Evolutionary conservation across 768 basidiomycete species (phyloP), one percentile per base, ranked within the genome.

Genomic region (Solioccasus polychromus): DNA sequence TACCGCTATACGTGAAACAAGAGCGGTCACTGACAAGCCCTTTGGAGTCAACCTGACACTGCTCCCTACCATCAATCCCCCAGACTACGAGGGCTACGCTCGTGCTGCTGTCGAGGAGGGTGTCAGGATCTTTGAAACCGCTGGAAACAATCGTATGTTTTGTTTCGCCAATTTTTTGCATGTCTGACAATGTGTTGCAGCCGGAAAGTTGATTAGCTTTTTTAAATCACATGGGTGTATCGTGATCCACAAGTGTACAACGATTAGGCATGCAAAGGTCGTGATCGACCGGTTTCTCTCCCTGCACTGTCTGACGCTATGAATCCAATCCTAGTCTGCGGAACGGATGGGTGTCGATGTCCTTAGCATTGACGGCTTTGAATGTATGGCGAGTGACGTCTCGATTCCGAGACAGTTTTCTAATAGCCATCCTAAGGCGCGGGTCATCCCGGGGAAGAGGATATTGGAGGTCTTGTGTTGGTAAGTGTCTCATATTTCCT

Each of bases 371-470:
- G 92, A 94, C 47, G 91, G 92, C 0, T 88, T 94, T 50, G 92
- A 94, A 74, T 94, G 91, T 88, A 48, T 34, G 78, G 44, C 44
- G 18, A 44, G 41, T 22, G 23, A 50, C 6, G 22, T 25, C 20
- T 20, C 29, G 29, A 42, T 31, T 40, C 22, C 20, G 10, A 39
- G 5, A 17, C 11, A 30, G 39, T 43, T 42, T 34, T 39, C 41
- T 50, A 51, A 56, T 49, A 46, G 32, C 14, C 4, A 18, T 38
- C 2, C 11, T n/a, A 58, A 92, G 89, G 90, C 60, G 93, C 92
- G 24, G 93, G 93, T 20, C 91, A 93, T 65, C 92, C 92, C 15
- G 94, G 94, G 50, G 94, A 96, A 60, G 89, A 95, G 34, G 94
- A 96, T 60, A 87, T 96, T 19, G 88, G 89, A 3, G 88, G 87